Evolutionary conservation across 768 basidiomycete genomes (phyloP).

Genomic region (Pulveroboletus ravenelii): DNA sequence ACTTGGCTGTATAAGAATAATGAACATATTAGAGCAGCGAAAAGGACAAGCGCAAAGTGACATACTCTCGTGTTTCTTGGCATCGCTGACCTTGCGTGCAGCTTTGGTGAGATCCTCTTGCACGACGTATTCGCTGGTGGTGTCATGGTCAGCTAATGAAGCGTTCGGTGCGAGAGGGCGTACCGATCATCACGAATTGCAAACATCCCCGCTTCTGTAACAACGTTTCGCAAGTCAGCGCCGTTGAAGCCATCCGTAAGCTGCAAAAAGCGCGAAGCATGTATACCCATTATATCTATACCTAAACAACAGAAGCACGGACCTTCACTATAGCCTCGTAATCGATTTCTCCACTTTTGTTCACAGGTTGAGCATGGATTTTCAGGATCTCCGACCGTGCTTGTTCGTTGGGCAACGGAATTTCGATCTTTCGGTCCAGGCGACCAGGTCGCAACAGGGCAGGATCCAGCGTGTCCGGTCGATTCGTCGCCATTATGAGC

Average conservation of each 20-base stretch:
- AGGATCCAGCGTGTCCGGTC: slow-evolving; percentile 96
- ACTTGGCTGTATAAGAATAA: slow-evolving; percentile 30
- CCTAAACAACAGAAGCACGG: slow-evolving; percentile 5
- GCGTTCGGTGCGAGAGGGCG: slow-evolving; percentile 16
- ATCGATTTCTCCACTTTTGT: slow-evolving; percentile 93
- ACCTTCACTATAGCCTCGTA: slow-evolving; percentile 98
- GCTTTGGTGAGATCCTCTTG: slow-evolving; percentile 98
- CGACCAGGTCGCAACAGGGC: slow-evolving; percentile 94
- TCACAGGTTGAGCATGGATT: slow-evolving; percentile 91
- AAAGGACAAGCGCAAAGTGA: slow-evolving; percentile 4
- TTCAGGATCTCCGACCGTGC: slow-evolving; percentile 95
- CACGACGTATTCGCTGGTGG: slow-evolving; percentile 71
- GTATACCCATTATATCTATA: neutral
- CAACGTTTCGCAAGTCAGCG: slow-evolving; percentile 91
- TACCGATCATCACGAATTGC: slow-evolving; percentile 94
- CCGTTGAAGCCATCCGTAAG: slow-evolving; percentile 93
- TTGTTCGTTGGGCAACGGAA: slow-evolving; percentile 96
- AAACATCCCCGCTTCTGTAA: slow-evolving; percentile 97
- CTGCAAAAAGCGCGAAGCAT: slow-evolving; percentile 32
- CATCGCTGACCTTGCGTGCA: slow-evolving; percentile 89
- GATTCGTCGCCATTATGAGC: slow-evolving; percentile 99
- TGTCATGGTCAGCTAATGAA: slow-evolving; percentile 1
- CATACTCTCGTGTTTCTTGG: slow-evolving; percentile 97
- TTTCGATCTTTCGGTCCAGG: slow-evolving; percentile 95
- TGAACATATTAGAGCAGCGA: neutral